These are phyloP conservation scores for Amanita phalloides DNA, from an alignment of 768 basidiomycete species.

Conservation along the genomic window DNA sequence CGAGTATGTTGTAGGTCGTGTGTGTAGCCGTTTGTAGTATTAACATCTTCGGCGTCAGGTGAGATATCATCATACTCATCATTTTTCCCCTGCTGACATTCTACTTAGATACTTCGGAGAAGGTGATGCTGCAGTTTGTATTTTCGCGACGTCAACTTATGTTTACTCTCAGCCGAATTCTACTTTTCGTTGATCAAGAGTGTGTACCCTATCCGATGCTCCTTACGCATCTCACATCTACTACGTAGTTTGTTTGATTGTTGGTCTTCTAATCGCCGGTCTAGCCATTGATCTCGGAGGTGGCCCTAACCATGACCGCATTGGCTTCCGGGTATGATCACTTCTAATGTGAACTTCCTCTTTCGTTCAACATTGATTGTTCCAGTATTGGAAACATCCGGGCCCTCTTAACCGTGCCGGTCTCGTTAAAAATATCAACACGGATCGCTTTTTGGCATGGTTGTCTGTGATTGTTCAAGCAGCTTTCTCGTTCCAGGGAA, in stretches of 20 bases:
- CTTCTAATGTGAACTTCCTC: not conserved
- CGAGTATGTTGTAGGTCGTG: conserved; percentile 23
- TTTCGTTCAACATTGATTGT: not conserved
- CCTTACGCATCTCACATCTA: not conserved
- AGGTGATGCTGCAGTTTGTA: conserved; percentile 22
- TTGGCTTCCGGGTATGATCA: conserved; percentile 52
- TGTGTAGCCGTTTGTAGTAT: conserved; percentile 45
- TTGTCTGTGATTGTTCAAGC: conserved; percentile 36
- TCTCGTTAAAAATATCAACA: conserved; percentile 30
- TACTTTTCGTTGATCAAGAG: conserved; percentile 56
- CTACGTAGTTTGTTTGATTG: conserved; percentile 42
- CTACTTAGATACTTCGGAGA: conserved; percentile 51
- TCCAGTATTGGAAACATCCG: conserved; percentile 61
- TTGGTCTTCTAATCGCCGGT: conserved; percentile 47
- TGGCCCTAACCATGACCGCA: conserved; percentile 52
- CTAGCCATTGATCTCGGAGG: conserved; percentile 74
- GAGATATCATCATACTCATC: conserved; percentile 6
- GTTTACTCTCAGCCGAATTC: conserved; percentile 42
- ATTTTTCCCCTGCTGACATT: not conserved
- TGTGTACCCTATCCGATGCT: conserved; percentile 16
- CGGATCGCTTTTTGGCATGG: conserved; percentile 36
- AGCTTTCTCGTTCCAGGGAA: conserved; percentile 70
- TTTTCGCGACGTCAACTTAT: not conserved
- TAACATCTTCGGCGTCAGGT: conserved; percentile 67
- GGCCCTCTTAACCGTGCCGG: conserved; percentile 41